phyloP scores from a whole-genome alignment of 1,284 basidiomycete genomes.

The Ganoderma lingzhi region DNA sequence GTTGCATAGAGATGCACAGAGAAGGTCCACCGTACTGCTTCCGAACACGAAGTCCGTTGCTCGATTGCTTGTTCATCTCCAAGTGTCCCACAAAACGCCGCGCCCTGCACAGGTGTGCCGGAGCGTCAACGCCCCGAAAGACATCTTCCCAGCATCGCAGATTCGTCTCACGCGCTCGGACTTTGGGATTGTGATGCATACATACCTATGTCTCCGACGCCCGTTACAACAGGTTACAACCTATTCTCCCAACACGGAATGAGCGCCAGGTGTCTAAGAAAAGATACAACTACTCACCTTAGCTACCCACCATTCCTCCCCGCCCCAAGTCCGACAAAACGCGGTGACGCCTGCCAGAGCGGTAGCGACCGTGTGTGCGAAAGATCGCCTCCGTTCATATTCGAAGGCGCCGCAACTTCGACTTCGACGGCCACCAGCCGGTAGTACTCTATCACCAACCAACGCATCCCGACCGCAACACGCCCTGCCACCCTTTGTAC shows the following conservation, averaged over 20 bases:
- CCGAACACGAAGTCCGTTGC: background rate
- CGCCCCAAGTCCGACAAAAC: background rate
- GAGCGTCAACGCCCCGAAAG: background rate
- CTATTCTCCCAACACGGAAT: background rate
- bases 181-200: background rate
- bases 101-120: background rate
- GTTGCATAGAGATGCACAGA: background rate
- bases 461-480: background rate
- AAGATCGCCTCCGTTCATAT: background rate
- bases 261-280: background rate
- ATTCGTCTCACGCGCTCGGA: background rate
- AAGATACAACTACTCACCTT: background rate
- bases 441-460: background rate
- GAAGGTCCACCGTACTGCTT: background rate
- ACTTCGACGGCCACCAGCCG: background rate
- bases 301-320: background rate
- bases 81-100: background rate
- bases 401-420: background rate
- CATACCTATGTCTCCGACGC: background rate
- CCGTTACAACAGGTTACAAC: background rate
- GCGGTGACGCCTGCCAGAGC: too few relatives aligned
- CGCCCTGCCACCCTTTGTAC: too few relatives aligned
- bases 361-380: background rate
- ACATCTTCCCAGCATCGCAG: background rate
- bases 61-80: background rate